Percentiles rank a stretch among this genome's conserved stretches.
phyloP scores from a whole-genome alignment of 164 flowering plant genomes.

The Dillenia suffruticosa region DNA sequence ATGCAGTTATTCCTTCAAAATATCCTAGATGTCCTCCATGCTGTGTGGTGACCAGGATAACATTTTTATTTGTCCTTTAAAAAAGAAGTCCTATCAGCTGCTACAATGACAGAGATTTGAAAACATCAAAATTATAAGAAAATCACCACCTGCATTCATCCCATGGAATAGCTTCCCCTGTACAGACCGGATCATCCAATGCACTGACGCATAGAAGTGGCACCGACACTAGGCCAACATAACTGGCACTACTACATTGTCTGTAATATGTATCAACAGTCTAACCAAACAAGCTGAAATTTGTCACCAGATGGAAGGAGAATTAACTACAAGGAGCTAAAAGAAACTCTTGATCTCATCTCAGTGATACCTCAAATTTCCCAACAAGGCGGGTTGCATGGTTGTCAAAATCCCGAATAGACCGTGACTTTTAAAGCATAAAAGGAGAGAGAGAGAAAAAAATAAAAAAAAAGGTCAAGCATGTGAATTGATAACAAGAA shows the following conservation, averaged over 20 bases:
- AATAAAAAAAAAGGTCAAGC: background rate
- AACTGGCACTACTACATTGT: constrained; percentile 69
- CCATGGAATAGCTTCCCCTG: constrained; percentile 96
- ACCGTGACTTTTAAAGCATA: constrained; percentile 57
- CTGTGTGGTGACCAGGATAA: constrained; percentile 69
- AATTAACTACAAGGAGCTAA: background rate
- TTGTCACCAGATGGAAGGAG: constrained; percentile 9
- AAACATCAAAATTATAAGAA: background rate
- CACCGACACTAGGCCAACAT: constrained; percentile 61
- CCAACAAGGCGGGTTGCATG: constrained; percentile 84
- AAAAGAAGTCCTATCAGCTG: constrained; percentile 6
- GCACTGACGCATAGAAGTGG: constrained; percentile 94
- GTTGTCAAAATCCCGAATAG: constrained; percentile 85
- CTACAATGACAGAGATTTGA: background rate
- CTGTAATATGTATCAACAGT: constrained; percentile 93
- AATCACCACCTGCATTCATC: constrained; percentile 87
- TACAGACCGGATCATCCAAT: constrained; percentile 95
- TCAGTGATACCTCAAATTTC: constrained; percentile 70
- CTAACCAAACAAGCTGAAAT: constrained; percentile 32
- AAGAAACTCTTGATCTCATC: background rate
- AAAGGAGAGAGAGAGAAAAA: background rate
- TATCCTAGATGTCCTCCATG: constrained; percentile 93
- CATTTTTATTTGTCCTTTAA: constrained; percentile 65
- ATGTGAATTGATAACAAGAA: background rate
- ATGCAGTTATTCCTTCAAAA: constrained; percentile 74